Percentiles rank a stretch among this genome's conserved stretches.
Evolutionary conservation across 2,329 filamentous ascomycete genomes (phyloP).

Genomic region (Apiospora sp.): DNA sequence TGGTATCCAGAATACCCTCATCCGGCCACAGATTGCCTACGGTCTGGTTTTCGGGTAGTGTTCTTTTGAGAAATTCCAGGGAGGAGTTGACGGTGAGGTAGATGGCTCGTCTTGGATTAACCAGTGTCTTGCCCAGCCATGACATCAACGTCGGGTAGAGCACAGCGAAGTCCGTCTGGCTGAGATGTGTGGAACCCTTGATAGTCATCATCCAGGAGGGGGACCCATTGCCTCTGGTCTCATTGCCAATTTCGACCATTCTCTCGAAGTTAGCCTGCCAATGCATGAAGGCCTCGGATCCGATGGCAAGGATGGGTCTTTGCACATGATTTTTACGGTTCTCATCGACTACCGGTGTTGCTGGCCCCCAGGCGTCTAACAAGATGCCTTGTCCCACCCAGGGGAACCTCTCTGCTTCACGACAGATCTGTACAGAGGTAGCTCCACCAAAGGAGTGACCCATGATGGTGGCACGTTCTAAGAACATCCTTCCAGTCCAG

Average conservation of each 20-base stretch:
- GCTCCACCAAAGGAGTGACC: slow-evolving; percentile 75
- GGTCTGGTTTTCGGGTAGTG: slow-evolving; percentile 56
- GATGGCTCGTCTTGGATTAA: slow-evolving; percentile 68
- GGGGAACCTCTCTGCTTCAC: slow-evolving; percentile 59
- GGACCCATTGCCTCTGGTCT: slow-evolving; percentile 56
- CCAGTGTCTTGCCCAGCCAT: slow-evolving; percentile 67
- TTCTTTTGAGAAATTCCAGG: slow-evolving; percentile 67
- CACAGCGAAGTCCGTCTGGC: slow-evolving; percentile 71
- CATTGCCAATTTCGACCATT: slow-evolving; percentile 63
- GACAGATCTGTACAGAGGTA: slow-evolving; percentile 66
- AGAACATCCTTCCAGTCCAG: slow-evolving; percentile 64
- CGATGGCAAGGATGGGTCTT: slow-evolving; percentile 68
- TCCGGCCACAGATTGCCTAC: slow-evolving; percentile 60
- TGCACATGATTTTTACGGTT: slow-evolving; percentile 53
- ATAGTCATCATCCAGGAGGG: slow-evolving; percentile 60
- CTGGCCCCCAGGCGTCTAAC: slow-evolving; percentile 70
- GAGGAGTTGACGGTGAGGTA: slow-evolving; percentile 69
- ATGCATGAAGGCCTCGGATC: slow-evolving; percentile 75
- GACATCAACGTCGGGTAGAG: slow-evolving; percentile 68
- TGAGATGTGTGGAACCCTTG: slow-evolving; percentile 69
- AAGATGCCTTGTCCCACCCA: slow-evolving; percentile 71
- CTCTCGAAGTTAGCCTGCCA: slow-evolving; percentile 70
- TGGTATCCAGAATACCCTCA: slow-evolving; percentile 58
- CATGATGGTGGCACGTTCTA: slow-evolving; percentile 65
- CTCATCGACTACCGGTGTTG: slow-evolving; percentile 53